These are phyloP conservation scores for Solanum chiquidenum DNA, from an alignment of 257 asterid genomes.

Conservation along the genomic window DNA sequence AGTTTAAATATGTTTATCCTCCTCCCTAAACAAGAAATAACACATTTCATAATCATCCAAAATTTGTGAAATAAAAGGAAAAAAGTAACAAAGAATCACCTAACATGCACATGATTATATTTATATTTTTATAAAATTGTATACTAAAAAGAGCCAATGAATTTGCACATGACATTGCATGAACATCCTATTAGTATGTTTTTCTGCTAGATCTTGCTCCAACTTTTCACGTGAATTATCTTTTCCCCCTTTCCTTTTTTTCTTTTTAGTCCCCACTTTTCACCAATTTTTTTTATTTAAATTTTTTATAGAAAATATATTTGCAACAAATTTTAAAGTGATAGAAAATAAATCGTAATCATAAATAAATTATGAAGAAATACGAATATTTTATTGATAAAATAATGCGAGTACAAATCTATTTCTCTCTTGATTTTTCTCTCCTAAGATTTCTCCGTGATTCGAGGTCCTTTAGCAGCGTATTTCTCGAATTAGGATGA, in stretches of 20 bases:
- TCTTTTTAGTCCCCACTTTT: background rate
- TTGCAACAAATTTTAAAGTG: no score
- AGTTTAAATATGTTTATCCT: background rate
- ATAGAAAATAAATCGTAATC: no score
- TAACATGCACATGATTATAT: background rate
- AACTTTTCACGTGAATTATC: background rate
- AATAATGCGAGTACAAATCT: no score
- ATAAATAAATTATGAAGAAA: no score
- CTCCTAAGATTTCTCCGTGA: background rate
- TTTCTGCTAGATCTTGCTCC: background rate
- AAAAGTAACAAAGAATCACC: background rate
- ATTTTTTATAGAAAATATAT: background rate
- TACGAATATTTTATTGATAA: no score
- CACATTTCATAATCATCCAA: background rate
- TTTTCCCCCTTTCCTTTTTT: background rate
- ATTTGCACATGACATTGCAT: slow-evolving; percentile 2
- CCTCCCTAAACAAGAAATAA: background rate
- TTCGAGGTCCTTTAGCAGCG: background rate
- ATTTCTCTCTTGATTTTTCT: no score
- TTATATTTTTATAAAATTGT: background rate
- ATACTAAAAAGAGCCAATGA: background rate
- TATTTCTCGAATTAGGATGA: background rate
- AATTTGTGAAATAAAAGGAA: background rate
- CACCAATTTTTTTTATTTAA: background rate
- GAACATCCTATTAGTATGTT: slow-evolving; percentile 1